Evolutionary conservation across 306 rosid species (phyloP), one percentile per base, ranked within the genome.

Genomic region (Casuarina equisetifolia): DNA sequence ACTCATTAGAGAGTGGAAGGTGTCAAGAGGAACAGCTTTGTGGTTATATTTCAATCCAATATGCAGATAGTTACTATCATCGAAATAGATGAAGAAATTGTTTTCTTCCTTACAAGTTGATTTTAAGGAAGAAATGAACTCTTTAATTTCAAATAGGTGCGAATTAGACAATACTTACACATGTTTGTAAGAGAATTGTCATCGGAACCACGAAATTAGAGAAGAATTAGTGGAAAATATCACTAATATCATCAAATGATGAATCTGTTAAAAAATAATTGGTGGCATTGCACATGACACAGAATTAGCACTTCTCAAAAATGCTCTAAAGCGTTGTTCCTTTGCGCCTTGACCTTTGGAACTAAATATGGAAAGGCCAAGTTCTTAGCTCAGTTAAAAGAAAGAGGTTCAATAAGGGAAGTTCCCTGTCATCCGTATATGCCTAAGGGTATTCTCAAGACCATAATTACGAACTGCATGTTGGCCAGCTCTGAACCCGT

Each of bases 401-500:
- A 86, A 86, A 74, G 81, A 77, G 72, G 78, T 51, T 88, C 91
- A 91, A 79, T 55, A 87, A 43, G 99, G 99, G 74, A 96, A 96
- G 51, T 79, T 81, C 61, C 98, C 99, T 0, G 97, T 93, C 92
- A 84, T 85, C 83, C 76, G 81, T 73, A 96, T 96, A 82, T 96
- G 98, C 76, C 91, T 85, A 57, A 96, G 98, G 83, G 99, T 96
- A 51, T 81, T 85, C 72, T 57, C 80, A 63, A 96, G 92, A 83
- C 99, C 99, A 85, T 86, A 92, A 77, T 87, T 91, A 20, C 83
- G 82, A 46, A 96, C 97, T 5, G 99, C 99, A 76, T 66, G 77
- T 61, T 91, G 98, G 67, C 97, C 99, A 6, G 98, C 98, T 80
- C 99, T 85, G 73, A 74, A 96, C 74, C 99, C 99, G 74, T 87